phyloP scores from a whole-genome alignment of 176 grass and related monocot species.

The Puya raimondii region DNA sequence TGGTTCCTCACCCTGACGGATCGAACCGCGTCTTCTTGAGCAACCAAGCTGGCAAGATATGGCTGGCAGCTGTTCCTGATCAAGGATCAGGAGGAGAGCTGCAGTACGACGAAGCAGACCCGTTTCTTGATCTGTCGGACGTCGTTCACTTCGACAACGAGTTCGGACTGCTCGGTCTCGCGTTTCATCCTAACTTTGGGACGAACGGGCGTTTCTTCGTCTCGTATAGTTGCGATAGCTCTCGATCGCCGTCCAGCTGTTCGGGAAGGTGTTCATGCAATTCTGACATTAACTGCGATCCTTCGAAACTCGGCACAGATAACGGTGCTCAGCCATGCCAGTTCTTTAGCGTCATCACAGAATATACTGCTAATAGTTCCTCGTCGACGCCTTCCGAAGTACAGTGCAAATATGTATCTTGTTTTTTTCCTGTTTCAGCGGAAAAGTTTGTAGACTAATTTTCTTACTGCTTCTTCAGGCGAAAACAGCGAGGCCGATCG shows the following conservation, averaged over 20 bases:
- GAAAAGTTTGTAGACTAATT: too few species aligned
- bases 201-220: slow-evolving; percentile 78
- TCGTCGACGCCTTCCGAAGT: slow-evolving; percentile 46
- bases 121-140: slow-evolving; percentile 79
- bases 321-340: slow-evolving; percentile 60
- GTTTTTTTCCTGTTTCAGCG: too few species aligned
- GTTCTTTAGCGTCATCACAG: slow-evolving; percentile 63
- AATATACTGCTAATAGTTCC: slow-evolving; percentile 63
- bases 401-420: background rate
- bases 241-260: slow-evolving; percentile 39
- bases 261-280: slow-evolving; percentile 82
- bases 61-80: slow-evolving; percentile 55
- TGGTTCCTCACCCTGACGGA: slow-evolving; percentile 28
- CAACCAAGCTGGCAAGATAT: slow-evolving; percentile 21
- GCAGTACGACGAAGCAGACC: slow-evolving; percentile 23
- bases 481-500: slow-evolving; percentile 50
- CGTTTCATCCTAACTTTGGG: slow-evolving; percentile 69
- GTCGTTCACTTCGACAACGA: slow-evolving; percentile 49
- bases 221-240: slow-evolving; percentile 86
- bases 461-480: slow-evolving; percentile 20
- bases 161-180: slow-evolving; percentile 50
- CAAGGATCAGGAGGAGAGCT: slow-evolving; percentile 32
- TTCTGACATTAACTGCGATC: slow-evolving; percentile 71
- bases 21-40: too few species aligned
- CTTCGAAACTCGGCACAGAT: slow-evolving; percentile 38